Evolutionary conservation across 179 eudicot species (phyloP).

Genomic region (Beta macrorhiza): DNA sequence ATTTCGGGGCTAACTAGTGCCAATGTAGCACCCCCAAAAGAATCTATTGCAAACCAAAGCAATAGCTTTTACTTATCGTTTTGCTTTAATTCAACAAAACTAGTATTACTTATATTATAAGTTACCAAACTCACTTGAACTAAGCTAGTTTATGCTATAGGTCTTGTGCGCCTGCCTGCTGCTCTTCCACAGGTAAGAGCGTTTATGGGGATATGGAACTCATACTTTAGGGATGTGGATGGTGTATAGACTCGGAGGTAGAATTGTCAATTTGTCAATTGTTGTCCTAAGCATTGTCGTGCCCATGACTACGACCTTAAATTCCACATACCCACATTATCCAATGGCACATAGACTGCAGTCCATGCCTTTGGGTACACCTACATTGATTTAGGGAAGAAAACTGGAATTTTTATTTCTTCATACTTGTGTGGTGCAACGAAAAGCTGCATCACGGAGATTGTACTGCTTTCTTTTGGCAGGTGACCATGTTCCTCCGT

Average conservation of each 20-base stretch:
- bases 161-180: slow-evolving; percentile 70
- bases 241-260: slow-evolving; percentile 71
- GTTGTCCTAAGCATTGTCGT: slow-evolving; percentile 88
- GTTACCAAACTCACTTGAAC: slow-evolving; percentile 13
- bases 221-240: slow-evolving; percentile 79
- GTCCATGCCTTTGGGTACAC: slow-evolving; percentile 94
- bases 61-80: slow-evolving; percentile 27
- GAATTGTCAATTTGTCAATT: slow-evolving; percentile 23
- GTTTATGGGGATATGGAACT: slow-evolving; percentile 79
- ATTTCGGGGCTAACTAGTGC: slow-evolving; percentile 21
- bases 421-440: slow-evolving; percentile 84
- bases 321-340: slow-evolving; percentile 98
- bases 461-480: slow-evolving; percentile 74
- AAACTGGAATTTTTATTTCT: not conserved
- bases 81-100: slow-evolving; percentile 22
- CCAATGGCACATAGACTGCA: slow-evolving; percentile 71
- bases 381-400: slow-evolving; percentile 33
- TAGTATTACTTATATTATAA: slow-evolving; percentile 15
- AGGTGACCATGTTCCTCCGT: slow-evolving; percentile 83
- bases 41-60: slow-evolving; percentile 29
- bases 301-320: slow-evolving; percentile 90
- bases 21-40: slow-evolving; percentile 28
- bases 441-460: slow-evolving; percentile 82
- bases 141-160: slow-evolving; percentile 34
- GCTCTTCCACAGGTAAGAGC: slow-evolving; percentile 93